Evolutionary conservation across 345 rosid genomes (phyloP).

Genomic region (Eutrema heterophyllum): DNA sequence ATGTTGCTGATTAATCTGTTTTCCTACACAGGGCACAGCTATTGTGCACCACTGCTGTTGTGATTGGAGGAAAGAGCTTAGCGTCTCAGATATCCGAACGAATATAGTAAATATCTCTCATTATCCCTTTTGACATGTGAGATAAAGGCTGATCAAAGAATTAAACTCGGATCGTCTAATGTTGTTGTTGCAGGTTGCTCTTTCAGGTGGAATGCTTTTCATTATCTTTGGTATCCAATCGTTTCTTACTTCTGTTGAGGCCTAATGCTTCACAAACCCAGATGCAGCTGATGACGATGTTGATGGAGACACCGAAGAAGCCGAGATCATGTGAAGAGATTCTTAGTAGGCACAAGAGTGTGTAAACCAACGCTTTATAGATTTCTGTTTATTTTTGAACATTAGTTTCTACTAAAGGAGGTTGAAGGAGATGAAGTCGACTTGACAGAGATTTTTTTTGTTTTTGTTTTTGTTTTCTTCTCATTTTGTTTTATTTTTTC

Average conservation of each 20-base stretch:
- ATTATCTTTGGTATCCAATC: slow-evolving; percentile 87
- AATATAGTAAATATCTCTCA: slow-evolving; percentile 38
- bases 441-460: no score
- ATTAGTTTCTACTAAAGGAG: no score
- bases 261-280: slow-evolving; percentile 12
- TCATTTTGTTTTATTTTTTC: no score
- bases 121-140: neutral
- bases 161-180: neutral
- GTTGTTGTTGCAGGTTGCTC: slow-evolving; percentile 58
- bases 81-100: slow-evolving; percentile 96
- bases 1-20: slow-evolving; percentile 5
- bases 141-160: neutral
- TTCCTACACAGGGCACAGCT: slow-evolving; percentile 64
- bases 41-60: slow-evolving; percentile 91
- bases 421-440: no score
- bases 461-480: no score
- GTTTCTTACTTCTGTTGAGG: slow-evolving; percentile 55
- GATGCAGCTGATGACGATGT: no score
- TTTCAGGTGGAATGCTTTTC: slow-evolving; percentile 89
- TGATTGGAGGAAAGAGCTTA: slow-evolving; percentile 94
- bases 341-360: no score
- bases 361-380: no score
- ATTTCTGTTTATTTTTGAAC: no score
- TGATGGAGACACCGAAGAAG: no score
- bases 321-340: no score